Evolutionary conservation across 108 stramenopile species (phyloP), one percentile per base, ranked within the genome.

Genomic region (Nitzschia sp.): DNA sequence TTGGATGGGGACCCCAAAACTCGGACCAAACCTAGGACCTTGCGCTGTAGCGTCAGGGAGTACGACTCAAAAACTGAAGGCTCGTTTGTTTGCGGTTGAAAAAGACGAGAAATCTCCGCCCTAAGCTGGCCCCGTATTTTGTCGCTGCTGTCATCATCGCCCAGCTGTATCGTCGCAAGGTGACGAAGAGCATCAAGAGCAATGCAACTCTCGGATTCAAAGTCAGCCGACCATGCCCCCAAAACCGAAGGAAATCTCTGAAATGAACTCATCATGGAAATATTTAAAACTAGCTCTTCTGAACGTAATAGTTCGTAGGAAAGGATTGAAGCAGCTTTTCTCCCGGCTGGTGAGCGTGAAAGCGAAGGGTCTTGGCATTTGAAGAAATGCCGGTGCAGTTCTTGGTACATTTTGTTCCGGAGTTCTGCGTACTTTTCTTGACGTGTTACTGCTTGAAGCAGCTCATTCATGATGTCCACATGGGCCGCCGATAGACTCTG

Each of bases 51-150:
- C 8, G 55, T 35, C 24, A 58, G 55, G 13, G 90, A 70, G 57
- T 85, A 78, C 34, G 28, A 35, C 73, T 91, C 87, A 71, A 91
- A 83, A 19, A 85, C 66, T 1, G 85, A 80, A 26, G 3, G n/a
- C 21, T 70, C 42, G n/a, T 24, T 19, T 13, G 49, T 45, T 1
- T 17, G 31, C 1, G 25, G 27, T 21, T 2, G 23, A 18, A 46
- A 19, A 28, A 65, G 0, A 5, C 19, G 34, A 5, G 53, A 36
- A 9, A 67, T 9, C 11, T 42, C 1, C 15, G 25, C 33, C 17
- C 18, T 3, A 26, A 68, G 27, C 42, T 33, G 1, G 8, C 56
- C 4, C 48, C 24, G 46, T 24, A 49, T 25, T 3, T 3, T 11
- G 21, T 56, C 19, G 1, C 11, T 30, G 1, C 18, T 11, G 17